A percentile compares a stretch with the other conserved stretches of the same genome.
Conservation (phyloP, 495 filamentous ascomycete genomes). For the Podospora pseudocomata region DNA sequence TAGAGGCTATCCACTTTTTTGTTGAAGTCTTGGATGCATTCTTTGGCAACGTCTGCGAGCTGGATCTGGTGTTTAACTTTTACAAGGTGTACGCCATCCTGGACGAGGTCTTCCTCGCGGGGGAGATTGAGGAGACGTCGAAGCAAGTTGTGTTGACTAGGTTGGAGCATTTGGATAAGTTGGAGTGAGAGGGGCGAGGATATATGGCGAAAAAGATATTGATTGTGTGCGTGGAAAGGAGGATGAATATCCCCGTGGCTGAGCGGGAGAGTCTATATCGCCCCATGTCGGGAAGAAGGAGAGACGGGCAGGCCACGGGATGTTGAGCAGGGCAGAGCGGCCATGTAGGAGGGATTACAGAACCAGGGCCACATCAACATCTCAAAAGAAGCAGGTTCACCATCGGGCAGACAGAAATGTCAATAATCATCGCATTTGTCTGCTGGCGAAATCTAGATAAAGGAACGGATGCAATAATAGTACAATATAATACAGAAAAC, state of each 20-base stretch:
- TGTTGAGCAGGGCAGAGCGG: background rate
- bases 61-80: slow-evolving; percentile 99
- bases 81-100: slow-evolving; percentile 99
- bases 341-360: background rate
- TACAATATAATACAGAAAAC: background rate
- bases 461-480: background rate
- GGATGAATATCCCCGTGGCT: too few species aligned
- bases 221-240: too few species aligned
- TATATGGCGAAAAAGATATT: too few species aligned
- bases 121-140: slow-evolving; percentile 97
- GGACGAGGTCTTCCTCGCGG: slow-evolving; percentile 91
- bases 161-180: slow-evolving; percentile 92
- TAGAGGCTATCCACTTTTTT: slow-evolving; percentile 99
- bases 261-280: too few species aligned
- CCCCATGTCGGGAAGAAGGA: too few species aligned
- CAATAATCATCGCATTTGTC: background rate
- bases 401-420: background rate
- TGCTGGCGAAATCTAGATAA: background rate
- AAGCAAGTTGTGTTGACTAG: slow-evolving; percentile 95
- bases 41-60: slow-evolving; percentile 98
- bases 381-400: background rate
- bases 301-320: too few species aligned
- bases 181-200: slow-evolving; percentile 58
- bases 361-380: background rate
- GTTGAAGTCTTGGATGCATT: slow-evolving; percentile 97